phyloP scores from a whole-genome alignment of 2,329 filamentous ascomycete genomes.

The Plenodomus lindquistii region DNA sequence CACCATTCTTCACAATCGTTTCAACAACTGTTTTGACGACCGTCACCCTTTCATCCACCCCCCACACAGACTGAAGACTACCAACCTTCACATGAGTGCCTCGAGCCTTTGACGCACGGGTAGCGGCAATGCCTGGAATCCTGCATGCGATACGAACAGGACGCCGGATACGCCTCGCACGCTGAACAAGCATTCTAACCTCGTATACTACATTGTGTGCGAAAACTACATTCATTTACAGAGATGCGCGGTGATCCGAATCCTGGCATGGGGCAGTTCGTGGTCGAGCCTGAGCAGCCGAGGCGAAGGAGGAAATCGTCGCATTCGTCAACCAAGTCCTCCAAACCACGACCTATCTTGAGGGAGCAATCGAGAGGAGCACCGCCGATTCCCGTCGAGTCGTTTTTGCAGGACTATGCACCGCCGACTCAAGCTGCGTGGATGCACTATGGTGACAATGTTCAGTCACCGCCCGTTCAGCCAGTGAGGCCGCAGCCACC shows the following conservation, averaged over 20 bases:
- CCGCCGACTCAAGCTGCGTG: constrained; percentile 17
- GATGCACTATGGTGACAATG: constrained; percentile 5
- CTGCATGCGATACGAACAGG: constrained; percentile 16
- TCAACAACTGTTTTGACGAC: background rate
- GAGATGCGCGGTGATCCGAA: background rate
- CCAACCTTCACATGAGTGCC: constrained; percentile 8
- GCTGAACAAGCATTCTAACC: constrained; percentile 4
- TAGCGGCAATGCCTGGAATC: constrained; percentile 21
- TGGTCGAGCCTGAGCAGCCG: constrained; percentile 17
- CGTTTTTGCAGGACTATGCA: constrained; percentile 18
- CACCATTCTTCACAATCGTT: no score
- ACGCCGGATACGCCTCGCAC: constrained; percentile 19
- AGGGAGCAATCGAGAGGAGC: constrained; percentile 13
- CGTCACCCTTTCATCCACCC: no score
- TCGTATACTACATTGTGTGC: background rate
- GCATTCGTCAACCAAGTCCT: constrained; percentile 17
- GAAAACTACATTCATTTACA: background rate
- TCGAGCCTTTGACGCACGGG: constrained; percentile 7
- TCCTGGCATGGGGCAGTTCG: constrained; percentile 19
- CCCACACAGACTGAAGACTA: background rate
- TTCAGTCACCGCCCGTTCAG: constrained; percentile 9
- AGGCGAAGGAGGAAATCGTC: constrained; percentile 26
- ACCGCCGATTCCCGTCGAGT: constrained; percentile 17
- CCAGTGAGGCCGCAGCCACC: constrained; percentile 6
- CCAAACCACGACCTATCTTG: constrained; percentile 9